Conservation (phyloP, 768 basidiomycete species). For the Arthromyces matolae region DNA sequence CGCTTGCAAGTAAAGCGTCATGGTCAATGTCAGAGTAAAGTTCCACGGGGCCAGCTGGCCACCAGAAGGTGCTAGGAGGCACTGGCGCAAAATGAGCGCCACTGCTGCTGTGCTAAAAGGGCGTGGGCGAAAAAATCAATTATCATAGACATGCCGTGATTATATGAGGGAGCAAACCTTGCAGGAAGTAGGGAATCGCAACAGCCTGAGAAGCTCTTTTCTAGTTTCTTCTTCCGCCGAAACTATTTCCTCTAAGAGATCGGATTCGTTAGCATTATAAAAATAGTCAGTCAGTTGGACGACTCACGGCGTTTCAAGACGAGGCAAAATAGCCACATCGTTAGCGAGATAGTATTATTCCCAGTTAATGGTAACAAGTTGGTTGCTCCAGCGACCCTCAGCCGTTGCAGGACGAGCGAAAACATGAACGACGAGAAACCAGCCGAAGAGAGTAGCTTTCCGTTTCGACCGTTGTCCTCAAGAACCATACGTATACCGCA, state of each 20-base stretch:
- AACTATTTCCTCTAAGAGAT: slow-evolving; percentile 30
- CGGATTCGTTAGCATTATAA: slow-evolving; percentile 11
- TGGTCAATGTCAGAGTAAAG: slow-evolving; percentile 8
- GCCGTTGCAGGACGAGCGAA: slow-evolving; percentile 21
- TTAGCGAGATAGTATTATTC: slow-evolving; percentile 22
- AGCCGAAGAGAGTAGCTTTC: slow-evolving; percentile 38
- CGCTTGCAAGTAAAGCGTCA: slow-evolving; percentile 32
- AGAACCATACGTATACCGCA: slow-evolving; percentile 57
- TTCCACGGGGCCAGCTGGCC: background rate
- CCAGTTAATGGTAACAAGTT: slow-evolving; percentile 1
- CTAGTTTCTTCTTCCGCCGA: slow-evolving; percentile 34
- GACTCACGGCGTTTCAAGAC: slow-evolving; percentile 37
- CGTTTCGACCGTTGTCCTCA: slow-evolving; percentile 51
- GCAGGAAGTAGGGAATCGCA: slow-evolving; percentile 37
- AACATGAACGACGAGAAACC: slow-evolving; percentile 39
- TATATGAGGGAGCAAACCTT: slow-evolving; percentile 1
- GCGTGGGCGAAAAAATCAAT: background rate
- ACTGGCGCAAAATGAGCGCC: background rate
- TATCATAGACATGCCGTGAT: background rate
- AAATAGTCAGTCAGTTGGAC: background rate
- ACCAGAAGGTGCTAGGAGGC: background rate
- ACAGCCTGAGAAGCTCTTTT: slow-evolving; percentile 36
- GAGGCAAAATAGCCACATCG: slow-evolving; percentile 40
- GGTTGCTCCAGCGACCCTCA: slow-evolving; percentile 10
- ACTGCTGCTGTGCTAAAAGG: background rate